Percentiles rank a stretch among this genome's conserved stretches.
Conservation (phyloP, 441 rosid genomes). For the California macrophylla region DNA sequence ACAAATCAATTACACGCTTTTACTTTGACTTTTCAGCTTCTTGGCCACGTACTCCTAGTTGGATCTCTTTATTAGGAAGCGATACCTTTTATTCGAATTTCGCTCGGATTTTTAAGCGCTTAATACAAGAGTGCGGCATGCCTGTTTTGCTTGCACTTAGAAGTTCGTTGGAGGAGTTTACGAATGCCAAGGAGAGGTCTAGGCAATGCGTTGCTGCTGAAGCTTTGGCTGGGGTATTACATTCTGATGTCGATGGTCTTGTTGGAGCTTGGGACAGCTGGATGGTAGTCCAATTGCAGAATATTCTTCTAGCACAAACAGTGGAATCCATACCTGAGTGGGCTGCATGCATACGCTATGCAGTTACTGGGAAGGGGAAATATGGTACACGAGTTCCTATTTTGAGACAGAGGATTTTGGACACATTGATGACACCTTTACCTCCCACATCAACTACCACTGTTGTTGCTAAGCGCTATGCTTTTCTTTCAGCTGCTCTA, state of each 20-base stretch:
- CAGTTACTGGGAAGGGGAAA: conserved; percentile 98
- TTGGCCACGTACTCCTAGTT: conserved; percentile 99
- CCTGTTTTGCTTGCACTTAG: conserved; percentile 65
- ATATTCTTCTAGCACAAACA: conserved; percentile 71
- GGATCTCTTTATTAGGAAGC: conserved; percentile 90
- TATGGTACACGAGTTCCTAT: conserved; percentile 69
- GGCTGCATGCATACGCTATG: conserved; percentile 97
- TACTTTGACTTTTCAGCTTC: conserved; percentile 95
- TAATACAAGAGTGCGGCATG: conserved; percentile 92
- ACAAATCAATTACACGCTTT: conserved; percentile 91
- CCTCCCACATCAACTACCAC: conserved; percentile 79
- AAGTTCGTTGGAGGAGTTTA: conserved; percentile 75
- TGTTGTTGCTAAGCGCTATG: conserved; percentile 87
- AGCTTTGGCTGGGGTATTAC: conserved; percentile 90
- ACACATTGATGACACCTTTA: conserved; percentile 70
- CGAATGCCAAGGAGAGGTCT: conserved; percentile 84
- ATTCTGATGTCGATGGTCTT: conserved; percentile 86
- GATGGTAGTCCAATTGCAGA: conserved; percentile 82
- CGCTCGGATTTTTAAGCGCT: conserved; percentile 91
- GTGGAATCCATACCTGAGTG: conserved; percentile 97
- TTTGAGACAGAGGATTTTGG: conserved; percentile 73
- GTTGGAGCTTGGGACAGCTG: conserved; percentile 82
- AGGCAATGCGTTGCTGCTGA: conserved; percentile 99
- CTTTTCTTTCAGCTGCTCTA: conserved; percentile 87
- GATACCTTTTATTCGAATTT: conserved; percentile 87